Conservation (phyloP, 1,139 yeast species). For the Saccharomyces hybrid region DNA sequence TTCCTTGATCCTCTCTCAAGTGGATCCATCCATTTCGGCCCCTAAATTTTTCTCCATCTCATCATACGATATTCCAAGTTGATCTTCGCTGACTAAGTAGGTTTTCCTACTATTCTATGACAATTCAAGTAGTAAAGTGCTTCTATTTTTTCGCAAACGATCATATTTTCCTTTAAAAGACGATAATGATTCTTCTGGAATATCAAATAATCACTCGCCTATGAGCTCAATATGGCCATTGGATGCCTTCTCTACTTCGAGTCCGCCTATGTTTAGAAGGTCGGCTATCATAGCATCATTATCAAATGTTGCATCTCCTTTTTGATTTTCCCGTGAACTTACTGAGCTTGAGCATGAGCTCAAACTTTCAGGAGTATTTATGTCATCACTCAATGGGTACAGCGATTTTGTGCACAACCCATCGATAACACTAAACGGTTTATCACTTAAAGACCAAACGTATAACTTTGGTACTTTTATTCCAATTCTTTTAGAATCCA, state of each 20-base stretch:
- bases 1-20: background rate
- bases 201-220: conserved; percentile 27
- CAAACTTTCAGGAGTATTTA: background rate
- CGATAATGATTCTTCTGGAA: conserved; percentile 68
- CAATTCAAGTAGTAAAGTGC: background rate
- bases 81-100: background rate
- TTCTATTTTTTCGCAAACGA: background rate
- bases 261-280: background rate
- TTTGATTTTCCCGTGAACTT: background rate
- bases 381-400: conserved; percentile 34
- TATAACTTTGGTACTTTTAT: conserved; percentile 89
- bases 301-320: background rate
- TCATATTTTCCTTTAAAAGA: conserved; percentile 68
- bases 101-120: background rate
- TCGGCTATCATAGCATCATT: background rate
- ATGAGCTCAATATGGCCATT: background rate
- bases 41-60: background rate
- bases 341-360: background rate
- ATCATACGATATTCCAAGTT: background rate
- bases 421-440: conserved; percentile 90
- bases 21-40: background rate
- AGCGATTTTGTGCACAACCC: conserved; percentile 84
- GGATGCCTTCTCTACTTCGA: background rate
- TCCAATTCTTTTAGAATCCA: conserved; percentile 76
- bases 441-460: conserved; percentile 78